Base-by-base conservation (phyloP, 108 stramenopile species). In the Parietichytrium sp. region DNA sequence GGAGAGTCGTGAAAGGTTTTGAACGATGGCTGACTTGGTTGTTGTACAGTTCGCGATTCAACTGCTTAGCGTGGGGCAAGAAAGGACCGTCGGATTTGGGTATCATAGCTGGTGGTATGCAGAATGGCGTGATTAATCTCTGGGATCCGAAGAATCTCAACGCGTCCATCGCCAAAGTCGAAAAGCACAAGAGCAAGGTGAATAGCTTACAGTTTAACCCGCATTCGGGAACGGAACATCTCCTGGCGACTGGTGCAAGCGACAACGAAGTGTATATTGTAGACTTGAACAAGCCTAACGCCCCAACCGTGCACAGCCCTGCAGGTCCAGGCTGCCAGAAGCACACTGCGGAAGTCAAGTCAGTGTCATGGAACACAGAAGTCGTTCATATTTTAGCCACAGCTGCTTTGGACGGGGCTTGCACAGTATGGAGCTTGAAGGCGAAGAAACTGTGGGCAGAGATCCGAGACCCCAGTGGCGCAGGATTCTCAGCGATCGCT, bases 401-500 rank as follows among this genome's bases (percentile, higher is more conserved):
- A 13, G 92, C 93, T 6, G 84, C 92, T 31, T 85, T 86, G 55
- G 91, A 94, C 87, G 97, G 96, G 7, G 85, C 90, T 25, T 72
- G 61, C 42, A 72, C 61, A n/a, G 95, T 98, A 18, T 98, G 98
- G 98, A 96, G 97, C 85, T 77, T 96, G 30, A 92, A 93, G 26
- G 89, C 89, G 80, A 93, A 93, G 52, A 94, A 96, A 82, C 92
- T 95, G n/a, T 98, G 96, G 96, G 96, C 96, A 82, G 91, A 95
- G 82, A 54, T 98, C 42, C 91, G 92, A 29, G 89, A 87, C 48
- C 81, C 90, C 3, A 85, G 81, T 3, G 54, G 83, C 72, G 42
- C 72, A 20, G 85, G 94, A 47, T 89, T 97, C 25, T 84, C 91
- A 54, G 95, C 94, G 78, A 54, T 98, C 13, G 89, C 88, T 6